Conservation (phyloP, 106 monocot species). For the Allium sativum region DNA sequence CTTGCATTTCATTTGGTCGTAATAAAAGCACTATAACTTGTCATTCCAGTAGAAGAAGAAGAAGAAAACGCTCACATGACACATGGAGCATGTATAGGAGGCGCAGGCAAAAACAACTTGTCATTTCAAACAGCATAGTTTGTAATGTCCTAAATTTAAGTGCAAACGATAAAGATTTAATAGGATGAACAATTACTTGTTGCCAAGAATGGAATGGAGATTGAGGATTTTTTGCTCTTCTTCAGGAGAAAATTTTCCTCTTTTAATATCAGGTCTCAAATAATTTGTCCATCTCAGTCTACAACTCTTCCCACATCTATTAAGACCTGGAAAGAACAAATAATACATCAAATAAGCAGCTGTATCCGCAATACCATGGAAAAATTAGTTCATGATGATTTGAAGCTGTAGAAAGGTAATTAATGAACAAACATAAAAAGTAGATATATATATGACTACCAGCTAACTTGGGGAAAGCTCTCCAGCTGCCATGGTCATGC, state of each 20-base stretch:
- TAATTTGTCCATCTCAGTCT: conserved; percentile 60
- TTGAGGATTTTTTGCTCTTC: conserved; percentile 50
- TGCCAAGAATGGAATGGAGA: conserved; percentile 43
- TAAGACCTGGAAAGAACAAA: conserved; percentile 23
- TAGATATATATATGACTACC: not conserved
- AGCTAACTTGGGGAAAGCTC: conserved; percentile 11
- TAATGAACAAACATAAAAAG: not conserved
- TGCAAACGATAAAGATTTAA: too few relatives aligned
- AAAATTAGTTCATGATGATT: not conserved
- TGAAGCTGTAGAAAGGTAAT: not conserved
- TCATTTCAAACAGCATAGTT: too few relatives aligned
- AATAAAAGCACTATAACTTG: too few relatives aligned
- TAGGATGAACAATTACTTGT: conserved; percentile 26
- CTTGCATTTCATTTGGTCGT: too few relatives aligned
- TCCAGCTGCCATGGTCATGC: conserved; percentile 89
- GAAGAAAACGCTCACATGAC: too few relatives aligned
- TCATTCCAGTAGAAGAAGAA: too few relatives aligned
- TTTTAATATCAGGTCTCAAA: conserved; percentile 52
- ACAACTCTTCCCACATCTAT: conserved; percentile 61
- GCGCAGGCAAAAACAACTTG: too few relatives aligned
- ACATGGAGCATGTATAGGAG: too few relatives aligned
- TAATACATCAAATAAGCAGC: not conserved
- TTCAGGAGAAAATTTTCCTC: conserved; percentile 46
- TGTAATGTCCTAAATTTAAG: too few relatives aligned
- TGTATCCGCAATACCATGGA: not conserved